Percentiles rank a stretch among this genome's conserved stretches.
Evolutionary conservation across 164 flowering plant genomes (phyloP).

Genomic region (Nelumbo lutea): DNA sequence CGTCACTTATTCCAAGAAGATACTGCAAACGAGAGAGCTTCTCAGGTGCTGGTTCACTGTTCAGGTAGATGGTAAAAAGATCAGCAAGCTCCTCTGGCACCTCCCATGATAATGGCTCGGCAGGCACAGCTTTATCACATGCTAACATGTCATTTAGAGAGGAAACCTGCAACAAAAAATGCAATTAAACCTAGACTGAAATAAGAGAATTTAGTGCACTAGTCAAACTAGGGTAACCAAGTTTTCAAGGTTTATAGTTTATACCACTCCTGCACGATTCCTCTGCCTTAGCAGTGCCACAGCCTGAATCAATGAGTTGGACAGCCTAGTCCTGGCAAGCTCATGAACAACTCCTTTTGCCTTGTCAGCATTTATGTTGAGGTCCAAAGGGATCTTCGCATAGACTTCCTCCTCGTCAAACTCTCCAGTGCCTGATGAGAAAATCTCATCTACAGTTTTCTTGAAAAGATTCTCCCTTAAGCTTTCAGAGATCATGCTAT

Average conservation of each 20-base stretch:
- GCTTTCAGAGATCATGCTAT: slow-evolving; percentile 61
- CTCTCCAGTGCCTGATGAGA: slow-evolving; percentile 96
- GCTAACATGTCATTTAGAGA: slow-evolving; percentile 88
- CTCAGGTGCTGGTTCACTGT: slow-evolving; percentile 57
- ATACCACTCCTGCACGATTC: slow-evolving; percentile 74
- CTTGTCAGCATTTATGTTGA: slow-evolving; percentile 63
- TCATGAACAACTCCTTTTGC: slow-evolving; percentile 70
- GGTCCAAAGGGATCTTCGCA: slow-evolving; percentile 71
- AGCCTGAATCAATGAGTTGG: slow-evolving; percentile 81
- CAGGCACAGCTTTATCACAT: slow-evolving; percentile 89
- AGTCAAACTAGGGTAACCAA: background rate
- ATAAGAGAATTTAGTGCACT: too few relatives aligned
- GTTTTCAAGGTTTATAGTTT: slow-evolving; percentile 4
- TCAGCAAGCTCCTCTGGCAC: slow-evolving; percentile 78
- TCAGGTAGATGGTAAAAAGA: slow-evolving; percentile 55
- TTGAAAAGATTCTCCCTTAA: slow-evolving; percentile 73
- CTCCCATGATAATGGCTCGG: slow-evolving; percentile 80
- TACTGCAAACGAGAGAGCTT: slow-evolving; percentile 75
- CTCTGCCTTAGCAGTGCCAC: slow-evolving; percentile 77
- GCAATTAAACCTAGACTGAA: background rate
- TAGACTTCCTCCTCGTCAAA: slow-evolving; percentile 86
- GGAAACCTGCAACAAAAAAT: slow-evolving; percentile 51
- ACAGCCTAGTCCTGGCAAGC: slow-evolving; percentile 61
- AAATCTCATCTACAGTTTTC: slow-evolving; percentile 78
- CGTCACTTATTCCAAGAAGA: slow-evolving; percentile 67